A percentile compares a stretch with the other conserved stretches of the same genome.
These are phyloP conservation scores for Harringtonia lauricola DNA, from an alignment of 2,329 filamentous ascomycete species.

Conservation along the genomic window DNA sequence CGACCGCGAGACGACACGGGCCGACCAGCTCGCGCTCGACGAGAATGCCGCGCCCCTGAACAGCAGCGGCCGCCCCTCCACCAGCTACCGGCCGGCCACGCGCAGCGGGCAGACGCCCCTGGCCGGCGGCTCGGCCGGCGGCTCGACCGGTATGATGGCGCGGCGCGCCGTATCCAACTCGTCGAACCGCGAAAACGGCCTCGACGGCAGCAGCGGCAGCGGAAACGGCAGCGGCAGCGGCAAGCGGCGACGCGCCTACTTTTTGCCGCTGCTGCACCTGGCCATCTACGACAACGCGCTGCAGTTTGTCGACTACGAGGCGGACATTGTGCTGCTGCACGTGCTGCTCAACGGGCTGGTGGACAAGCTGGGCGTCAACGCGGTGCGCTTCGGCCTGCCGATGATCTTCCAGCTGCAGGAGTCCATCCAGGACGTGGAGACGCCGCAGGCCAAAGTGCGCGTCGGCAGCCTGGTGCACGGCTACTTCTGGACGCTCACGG, in stretches of 20 bases:
- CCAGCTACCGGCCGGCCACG: conserved; percentile 24
- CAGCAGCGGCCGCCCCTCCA: no score
- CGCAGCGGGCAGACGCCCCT: conserved; percentile 13
- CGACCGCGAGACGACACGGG: conserved; percentile 60
- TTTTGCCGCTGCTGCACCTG: conserved; percentile 72
- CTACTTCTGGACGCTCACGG: conserved; percentile 72
- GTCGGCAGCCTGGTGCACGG: conserved; percentile 78
- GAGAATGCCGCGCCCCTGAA: conserved; percentile 25
- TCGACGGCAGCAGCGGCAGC: background rate
- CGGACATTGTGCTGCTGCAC: conserved; percentile 68
- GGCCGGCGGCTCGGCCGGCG: conserved; percentile 22
- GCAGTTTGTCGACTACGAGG: conserved; percentile 59
- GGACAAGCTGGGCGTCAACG: conserved; percentile 70
- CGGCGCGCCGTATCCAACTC: conserved; percentile 60
- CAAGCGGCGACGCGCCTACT: conserved; percentile 48
- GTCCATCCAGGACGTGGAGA: conserved; percentile 58
- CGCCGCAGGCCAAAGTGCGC: conserved; percentile 61
- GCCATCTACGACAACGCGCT: conserved; percentile 82
- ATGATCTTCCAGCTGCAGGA: conserved; percentile 88
- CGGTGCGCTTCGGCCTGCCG: conserved; percentile 64
- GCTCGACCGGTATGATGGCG: conserved; percentile 23
- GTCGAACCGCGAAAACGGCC: conserved; percentile 47
- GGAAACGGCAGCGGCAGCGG: background rate
- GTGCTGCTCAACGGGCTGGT: conserved; percentile 66
- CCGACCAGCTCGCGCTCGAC: conserved; percentile 52